phyloP scores from a whole-genome alignment of 2,329 filamentous ascomycete species.

The Dothistroma septosporum region DNA sequence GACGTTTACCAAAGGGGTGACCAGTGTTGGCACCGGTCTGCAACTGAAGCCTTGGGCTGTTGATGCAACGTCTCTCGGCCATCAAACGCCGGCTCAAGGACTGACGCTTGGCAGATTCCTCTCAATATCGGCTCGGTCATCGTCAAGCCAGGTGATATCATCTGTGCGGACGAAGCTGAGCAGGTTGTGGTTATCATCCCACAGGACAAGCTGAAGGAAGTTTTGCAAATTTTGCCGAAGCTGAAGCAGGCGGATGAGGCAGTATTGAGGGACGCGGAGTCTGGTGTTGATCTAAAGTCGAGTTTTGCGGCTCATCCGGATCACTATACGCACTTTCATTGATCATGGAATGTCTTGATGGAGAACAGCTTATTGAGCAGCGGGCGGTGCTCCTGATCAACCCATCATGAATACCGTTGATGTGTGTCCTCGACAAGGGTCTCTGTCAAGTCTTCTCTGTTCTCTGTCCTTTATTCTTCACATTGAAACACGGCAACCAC shows the following conservation, averaged over 20 bases:
- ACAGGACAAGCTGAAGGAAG: conserved; percentile 53
- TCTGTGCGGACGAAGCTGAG: conserved; percentile 66
- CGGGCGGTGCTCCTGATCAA: too few relatives aligned
- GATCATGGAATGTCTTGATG: background rate
- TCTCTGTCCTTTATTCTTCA: too few relatives aligned
- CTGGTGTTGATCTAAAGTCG: conserved; percentile 60
- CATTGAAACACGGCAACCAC: too few relatives aligned
- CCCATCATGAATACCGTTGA: too few relatives aligned
- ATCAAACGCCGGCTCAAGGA: background rate
- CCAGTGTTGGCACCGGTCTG: conserved; percentile 48
- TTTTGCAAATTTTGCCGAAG: conserved; percentile 57
- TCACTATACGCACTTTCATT: background rate
- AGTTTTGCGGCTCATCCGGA: conserved; percentile 50
- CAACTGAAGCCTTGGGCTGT: conserved; percentile 55
- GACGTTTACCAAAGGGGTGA: conserved; percentile 56
- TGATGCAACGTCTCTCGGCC: conserved; percentile 28
- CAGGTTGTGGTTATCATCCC: conserved; percentile 65
- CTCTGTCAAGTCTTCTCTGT: too few relatives aligned
- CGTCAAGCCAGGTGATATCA: conserved; percentile 57
- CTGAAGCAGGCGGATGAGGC: conserved; percentile 42
- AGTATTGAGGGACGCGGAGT: conserved; percentile 55
- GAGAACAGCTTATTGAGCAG: too few relatives aligned
- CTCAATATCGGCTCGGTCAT: conserved; percentile 38
- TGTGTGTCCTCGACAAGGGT: too few relatives aligned
- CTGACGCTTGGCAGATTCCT: conserved; percentile 9